Conservation (phyloP, 2,329 filamentous ascomycete genomes). For the Purpureocillium lavendulum region DNA sequence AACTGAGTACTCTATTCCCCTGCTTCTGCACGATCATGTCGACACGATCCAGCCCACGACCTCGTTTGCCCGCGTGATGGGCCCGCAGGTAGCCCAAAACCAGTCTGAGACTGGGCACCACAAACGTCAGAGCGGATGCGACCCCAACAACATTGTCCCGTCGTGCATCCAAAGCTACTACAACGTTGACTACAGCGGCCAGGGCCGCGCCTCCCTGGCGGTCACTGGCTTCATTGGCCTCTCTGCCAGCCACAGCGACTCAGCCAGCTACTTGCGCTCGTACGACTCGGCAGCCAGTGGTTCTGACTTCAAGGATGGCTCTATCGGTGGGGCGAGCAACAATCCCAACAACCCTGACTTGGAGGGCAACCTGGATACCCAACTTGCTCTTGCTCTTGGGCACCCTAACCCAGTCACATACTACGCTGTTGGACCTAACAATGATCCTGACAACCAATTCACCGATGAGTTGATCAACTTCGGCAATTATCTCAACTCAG, state of each 20-base stretch:
- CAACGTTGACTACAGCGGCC: constrained; percentile 8
- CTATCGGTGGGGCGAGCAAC: constrained; percentile 4
- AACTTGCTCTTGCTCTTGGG: constrained; percentile 4
- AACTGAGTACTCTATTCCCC: constrained; percentile 9
- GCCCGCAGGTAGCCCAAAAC: constrained; percentile 2
- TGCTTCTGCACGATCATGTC: constrained; percentile 7
- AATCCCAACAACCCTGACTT: constrained; percentile 1
- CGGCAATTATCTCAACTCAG: constrained; percentile 2
- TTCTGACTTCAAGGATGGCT: constrained; percentile 5
- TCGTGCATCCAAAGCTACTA: constrained; percentile 7
- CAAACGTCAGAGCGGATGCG: not conserved
- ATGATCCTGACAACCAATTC: constrained; percentile 1
- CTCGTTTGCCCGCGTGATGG: constrained; percentile 2
- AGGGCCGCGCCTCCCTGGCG: constrained; percentile 5
- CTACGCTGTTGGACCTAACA: constrained; percentile 2
- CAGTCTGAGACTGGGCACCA: not conserved
- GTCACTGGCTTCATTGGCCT: constrained; percentile 8
- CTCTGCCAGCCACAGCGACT: constrained; percentile 5
- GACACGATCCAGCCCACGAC: constrained; percentile 10
- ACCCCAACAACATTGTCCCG: constrained; percentile 3
- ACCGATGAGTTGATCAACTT: constrained; percentile 3
- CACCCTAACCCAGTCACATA: constrained; percentile 8
- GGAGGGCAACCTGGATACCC: constrained; percentile 11
- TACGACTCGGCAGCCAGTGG: constrained; percentile 1
- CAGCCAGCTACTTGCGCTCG: constrained; percentile 1